Evolutionary conservation across 2,329 filamentous ascomycete species (phyloP), one percentile per base, ranked within the genome.

Genomic region (Aspergillus sergii): DNA sequence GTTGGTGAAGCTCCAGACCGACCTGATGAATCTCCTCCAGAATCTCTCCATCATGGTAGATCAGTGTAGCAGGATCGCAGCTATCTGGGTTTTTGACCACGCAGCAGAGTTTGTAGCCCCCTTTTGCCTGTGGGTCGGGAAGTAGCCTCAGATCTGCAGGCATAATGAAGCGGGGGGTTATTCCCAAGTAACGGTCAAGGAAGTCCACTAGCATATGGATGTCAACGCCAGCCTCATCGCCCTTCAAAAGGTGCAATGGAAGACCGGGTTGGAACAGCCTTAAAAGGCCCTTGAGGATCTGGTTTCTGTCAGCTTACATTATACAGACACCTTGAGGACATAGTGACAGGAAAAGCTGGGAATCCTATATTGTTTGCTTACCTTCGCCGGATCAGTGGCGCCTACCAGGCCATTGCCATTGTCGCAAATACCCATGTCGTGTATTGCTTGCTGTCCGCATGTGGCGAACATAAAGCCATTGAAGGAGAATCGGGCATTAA

Each of bases 1-100:
- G 60, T 43, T 76, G 74, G 41, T 74, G 69, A 3, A 78, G 66
- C 48, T 76, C 71, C 5, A 76, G 66, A 7, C 64, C 66, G 6
- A 74, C 58, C 48, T 76, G 73, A 16, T 72, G 63, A 16, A 76
- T 63, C 28, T 71, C 64, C 46, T 74, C 70, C 10, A 71, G 7
- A 1, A 43, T 21, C 23, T 73, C 69, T 12, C 66, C 66, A 1
- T 57, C n/a, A 21, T 60, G 23, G 7, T 59, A 14, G 10, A 54
- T 19, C 11, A 62, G 8, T 4, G 46, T 19, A 32, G 8, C 26
- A n/a, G 36, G 1, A 1, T 16, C 8, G 9, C 16, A 12, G 16
- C 11, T 23, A 11, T 34, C 48, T 1, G 10, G 26, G 9, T 14
- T 19, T 8, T 48, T 21, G 16, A 57, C 58, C 23, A 70, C 57